Evolutionary conservation across 1,284 basidiomycete species (phyloP).

Genomic region (Trichosporon asahii): DNA sequence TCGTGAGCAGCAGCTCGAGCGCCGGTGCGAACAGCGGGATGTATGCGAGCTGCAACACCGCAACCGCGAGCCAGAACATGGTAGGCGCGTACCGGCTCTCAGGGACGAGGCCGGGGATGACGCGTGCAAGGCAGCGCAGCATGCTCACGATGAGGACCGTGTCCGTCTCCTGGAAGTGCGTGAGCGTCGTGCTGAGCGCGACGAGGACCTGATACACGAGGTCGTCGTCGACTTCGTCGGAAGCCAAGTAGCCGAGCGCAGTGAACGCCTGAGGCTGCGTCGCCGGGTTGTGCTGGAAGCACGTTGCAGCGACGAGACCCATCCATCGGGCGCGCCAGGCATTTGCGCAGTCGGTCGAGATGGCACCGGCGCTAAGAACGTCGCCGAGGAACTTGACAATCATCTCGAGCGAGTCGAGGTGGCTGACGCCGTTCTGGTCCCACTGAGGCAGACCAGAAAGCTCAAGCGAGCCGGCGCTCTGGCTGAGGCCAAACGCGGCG

Average conservation of each 20-base stretch:
- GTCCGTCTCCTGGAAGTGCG: slow-evolving; percentile 42
- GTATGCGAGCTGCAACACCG: slow-evolving; percentile 71
- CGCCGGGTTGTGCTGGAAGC: slow-evolving; percentile 86
- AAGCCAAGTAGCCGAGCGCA: slow-evolving; percentile 74
- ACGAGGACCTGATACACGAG: slow-evolving; percentile 50
- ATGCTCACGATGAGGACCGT: slow-evolving; percentile 69
- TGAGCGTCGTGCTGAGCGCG: slow-evolving; percentile 56
- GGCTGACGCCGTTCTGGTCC: slow-evolving; percentile 60
- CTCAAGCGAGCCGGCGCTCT: slow-evolving; percentile 30
- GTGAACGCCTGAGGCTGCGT: slow-evolving; percentile 87
- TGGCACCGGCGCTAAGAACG: slow-evolving; percentile 63
- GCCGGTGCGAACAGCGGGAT: slow-evolving; percentile 67
- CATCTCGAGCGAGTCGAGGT: slow-evolving; percentile 65
- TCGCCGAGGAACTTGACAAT: slow-evolving; percentile 65
- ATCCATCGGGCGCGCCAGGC: slow-evolving; percentile 92
- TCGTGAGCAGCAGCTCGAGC: slow-evolving; percentile 61
- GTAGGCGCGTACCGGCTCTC: slow-evolving; percentile 69
- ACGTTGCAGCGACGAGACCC: slow-evolving; percentile 83
- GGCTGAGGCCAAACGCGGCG: slow-evolving; percentile 66
- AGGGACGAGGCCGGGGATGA: slow-evolving; percentile 65
- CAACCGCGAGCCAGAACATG: slow-evolving; percentile 81
- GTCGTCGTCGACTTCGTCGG: slow-evolving; percentile 62
- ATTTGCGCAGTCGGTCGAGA: slow-evolving; percentile 70
- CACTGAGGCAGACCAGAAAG: slow-evolving; percentile 26
- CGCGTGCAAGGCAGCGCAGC: slow-evolving; percentile 74